A percentile compares a stretch with the other conserved stretches of the same genome.
These are phyloP conservation scores for Allantophomopsis lycopodina DNA, from an alignment of 2,329 filamentous ascomycete species.

Conservation along the genomic window DNA sequence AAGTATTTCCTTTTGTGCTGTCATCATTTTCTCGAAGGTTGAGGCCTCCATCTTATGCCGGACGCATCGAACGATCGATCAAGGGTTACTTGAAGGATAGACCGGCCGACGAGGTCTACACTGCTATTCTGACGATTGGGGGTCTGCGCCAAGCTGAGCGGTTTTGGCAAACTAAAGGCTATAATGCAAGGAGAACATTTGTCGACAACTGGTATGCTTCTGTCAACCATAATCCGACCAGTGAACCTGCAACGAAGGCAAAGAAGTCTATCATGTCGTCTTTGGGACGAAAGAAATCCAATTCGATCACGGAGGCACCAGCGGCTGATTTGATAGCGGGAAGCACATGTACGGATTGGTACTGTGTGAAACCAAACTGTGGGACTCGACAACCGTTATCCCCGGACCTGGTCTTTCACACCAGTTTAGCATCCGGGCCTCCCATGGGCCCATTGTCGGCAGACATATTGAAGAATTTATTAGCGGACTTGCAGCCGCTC, in stretches of 20 bases:
- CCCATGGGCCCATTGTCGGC: conserved; percentile 41
- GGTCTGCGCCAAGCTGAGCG: conserved; percentile 48
- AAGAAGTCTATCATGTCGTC: conserved; percentile 31
- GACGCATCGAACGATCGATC: conserved; percentile 45
- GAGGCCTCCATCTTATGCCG: conserved; percentile 50
- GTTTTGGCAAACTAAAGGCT: conserved; percentile 54
- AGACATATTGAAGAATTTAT: conserved; percentile 33
- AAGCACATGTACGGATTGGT: conserved; percentile 18
- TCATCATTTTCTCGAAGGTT: conserved; percentile 49
- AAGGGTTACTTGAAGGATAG: conserved; percentile 50
- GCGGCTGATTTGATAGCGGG: conserved; percentile 10
- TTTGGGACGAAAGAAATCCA: conserved; percentile 43
- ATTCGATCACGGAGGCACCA: conserved; percentile 3
- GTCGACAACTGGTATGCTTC: conserved; percentile 46
- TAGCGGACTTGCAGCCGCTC: conserved; percentile 41
- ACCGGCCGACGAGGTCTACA: conserved; percentile 47
- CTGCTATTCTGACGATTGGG: conserved; percentile 43
- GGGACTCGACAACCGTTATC: conserved; percentile 10
- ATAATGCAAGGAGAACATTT: conserved; percentile 41
- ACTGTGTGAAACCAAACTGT: conserved; percentile 18
- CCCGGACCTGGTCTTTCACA: conserved; percentile 37
- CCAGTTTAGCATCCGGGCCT: conserved; percentile 44
- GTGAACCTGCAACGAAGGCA: conserved; percentile 29
- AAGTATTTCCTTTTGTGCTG: conserved; percentile 49
- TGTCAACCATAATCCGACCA: conserved; percentile 29